phyloP scores from a whole-genome alignment of 1,139 yeast genomes.

The Chernovozyma aurita region DNA sequence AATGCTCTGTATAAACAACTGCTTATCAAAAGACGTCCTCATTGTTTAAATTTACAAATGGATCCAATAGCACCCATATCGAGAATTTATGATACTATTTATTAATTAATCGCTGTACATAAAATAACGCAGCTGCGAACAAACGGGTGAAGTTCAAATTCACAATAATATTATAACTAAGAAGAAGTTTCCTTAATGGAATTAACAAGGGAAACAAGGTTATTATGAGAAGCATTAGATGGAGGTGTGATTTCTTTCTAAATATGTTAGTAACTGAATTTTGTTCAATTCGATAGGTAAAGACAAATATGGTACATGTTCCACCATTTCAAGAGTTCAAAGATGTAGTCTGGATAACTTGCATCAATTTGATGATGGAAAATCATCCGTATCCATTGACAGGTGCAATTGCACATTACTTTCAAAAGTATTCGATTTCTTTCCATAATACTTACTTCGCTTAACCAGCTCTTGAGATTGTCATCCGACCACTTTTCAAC shows the following conservation, averaged over 20 bases:
- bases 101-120: slow-evolving; percentile 3
- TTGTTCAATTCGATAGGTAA: too few species aligned
- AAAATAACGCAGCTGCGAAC: slow-evolving; percentile 7
- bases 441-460: slow-evolving; percentile 23
- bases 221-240: slow-evolving; percentile 41
- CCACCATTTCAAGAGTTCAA: too few species aligned
- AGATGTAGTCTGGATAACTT: too few species aligned
- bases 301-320: too few species aligned
- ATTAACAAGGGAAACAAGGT: slow-evolving; percentile 46
- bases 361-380: too few species aligned
- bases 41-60: too few species aligned
- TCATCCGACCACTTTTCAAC: slow-evolving; percentile 36
- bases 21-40: too few species aligned
- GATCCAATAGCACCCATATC: too few species aligned
- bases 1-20: too few species aligned
- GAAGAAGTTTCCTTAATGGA: slow-evolving; percentile 32
- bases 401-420: too few species aligned
- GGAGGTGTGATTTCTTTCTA: slow-evolving; percentile 48
- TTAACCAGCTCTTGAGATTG: slow-evolving; percentile 34
- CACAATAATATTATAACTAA: slow-evolving; percentile 16
- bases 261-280: slow-evolving; percentile 25
- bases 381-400: not conserved
- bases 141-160: slow-evolving; percentile 20
- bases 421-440: too few species aligned
- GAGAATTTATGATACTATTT: too few species aligned